phyloP scores from a whole-genome alignment of 257 asterid species.

The Paulownia fortunei region DNA sequence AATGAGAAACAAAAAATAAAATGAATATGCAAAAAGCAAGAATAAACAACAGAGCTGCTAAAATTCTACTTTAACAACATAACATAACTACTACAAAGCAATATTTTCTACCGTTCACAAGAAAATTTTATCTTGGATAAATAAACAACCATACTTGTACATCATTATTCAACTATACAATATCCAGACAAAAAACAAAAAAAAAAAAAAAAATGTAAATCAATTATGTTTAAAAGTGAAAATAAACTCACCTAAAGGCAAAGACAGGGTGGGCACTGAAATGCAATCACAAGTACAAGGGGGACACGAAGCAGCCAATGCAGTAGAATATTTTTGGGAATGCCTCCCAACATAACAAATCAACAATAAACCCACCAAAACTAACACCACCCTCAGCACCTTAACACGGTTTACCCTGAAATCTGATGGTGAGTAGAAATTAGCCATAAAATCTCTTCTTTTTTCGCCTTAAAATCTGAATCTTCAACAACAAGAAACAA shows the following conservation, averaged over 20 bases:
- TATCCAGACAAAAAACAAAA: too few relatives aligned
- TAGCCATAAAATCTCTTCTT: constrained; percentile 31
- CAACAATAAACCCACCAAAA: constrained; percentile 37
- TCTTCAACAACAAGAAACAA: constrained; percentile 21
- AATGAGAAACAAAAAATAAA: neutral
- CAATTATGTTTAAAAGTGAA: neutral
- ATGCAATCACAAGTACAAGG: constrained; percentile 40
- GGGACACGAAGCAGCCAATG: constrained; percentile 34
- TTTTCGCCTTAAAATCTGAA: constrained; percentile 17
- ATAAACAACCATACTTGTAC: neutral
- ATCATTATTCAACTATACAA: neutral
- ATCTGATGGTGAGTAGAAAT: constrained; percentile 17
- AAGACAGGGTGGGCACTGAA: constrained; percentile 29
- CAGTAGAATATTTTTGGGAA: constrained; percentile 35
- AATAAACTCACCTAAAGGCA: constrained; percentile 32
- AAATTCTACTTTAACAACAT: neutral
- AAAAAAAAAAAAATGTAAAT: neutral
- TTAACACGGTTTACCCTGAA: constrained; percentile 40
- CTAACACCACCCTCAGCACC: constrained; percentile 41
- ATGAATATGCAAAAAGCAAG: neutral
- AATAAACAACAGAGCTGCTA: neutral
- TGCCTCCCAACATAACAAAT: constrained; percentile 39
- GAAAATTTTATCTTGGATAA: neutral
- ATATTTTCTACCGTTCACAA: neutral
- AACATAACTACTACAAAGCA: neutral